phyloP scores from a whole-genome alignment of 441 rosid species.

The Brassica hybrid region DNA sequence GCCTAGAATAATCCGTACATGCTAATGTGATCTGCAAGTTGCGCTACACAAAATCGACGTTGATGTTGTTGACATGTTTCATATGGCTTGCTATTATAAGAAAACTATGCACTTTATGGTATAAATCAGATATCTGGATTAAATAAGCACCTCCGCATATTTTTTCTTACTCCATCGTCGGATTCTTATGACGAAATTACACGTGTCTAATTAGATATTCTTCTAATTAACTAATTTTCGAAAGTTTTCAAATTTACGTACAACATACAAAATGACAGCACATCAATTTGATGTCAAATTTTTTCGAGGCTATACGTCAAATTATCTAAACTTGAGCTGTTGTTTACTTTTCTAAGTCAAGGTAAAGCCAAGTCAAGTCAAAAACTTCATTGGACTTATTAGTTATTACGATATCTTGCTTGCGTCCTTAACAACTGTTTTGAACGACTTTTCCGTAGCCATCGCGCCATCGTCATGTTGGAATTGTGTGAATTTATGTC shows the following conservation, averaged over 20 bases:
- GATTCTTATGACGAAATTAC: too few species aligned
- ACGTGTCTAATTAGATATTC: too few species aligned
- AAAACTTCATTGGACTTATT: neutral
- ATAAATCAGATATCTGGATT: neutral
- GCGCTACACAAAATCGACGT: neutral
- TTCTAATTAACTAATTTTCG: neutral
- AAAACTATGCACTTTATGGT: neutral
- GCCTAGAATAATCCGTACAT: neutral
- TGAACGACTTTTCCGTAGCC: neutral
- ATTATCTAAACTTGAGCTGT: neutral
- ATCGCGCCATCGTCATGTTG: neutral
- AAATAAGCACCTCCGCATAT: neutral
- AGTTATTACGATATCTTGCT: neutral
- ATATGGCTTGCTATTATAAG: neutral
- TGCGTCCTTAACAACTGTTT: neutral
- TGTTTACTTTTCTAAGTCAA: constrained; percentile 13
- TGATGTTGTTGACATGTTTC: neutral
- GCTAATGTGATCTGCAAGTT: neutral
- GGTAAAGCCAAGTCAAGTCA: constrained; percentile 5
- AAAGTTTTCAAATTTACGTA: neutral
- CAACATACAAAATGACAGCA: neutral
- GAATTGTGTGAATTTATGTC: too few species aligned
- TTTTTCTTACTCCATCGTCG: too few species aligned
- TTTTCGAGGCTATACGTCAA: neutral
- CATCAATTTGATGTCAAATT: neutral